Evolutionary conservation across 2,329 filamentous ascomycete genomes (phyloP).

Genomic region (Arthrobotrys megalospora): DNA sequence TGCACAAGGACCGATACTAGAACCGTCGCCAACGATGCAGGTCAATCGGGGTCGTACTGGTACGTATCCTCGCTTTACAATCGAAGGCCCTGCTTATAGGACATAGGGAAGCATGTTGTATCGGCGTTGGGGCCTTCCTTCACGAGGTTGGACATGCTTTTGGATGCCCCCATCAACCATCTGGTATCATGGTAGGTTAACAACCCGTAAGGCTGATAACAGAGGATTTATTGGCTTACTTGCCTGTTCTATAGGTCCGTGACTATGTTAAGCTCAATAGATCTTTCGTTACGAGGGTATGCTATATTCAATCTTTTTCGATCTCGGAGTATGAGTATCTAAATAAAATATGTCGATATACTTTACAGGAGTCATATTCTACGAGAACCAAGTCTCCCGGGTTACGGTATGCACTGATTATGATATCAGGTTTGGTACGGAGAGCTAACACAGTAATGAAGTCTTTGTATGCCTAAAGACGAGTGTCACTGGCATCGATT

Average conservation of each 20-base stretch:
- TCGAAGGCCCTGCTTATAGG: background rate
- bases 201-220: background rate
- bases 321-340: background rate
- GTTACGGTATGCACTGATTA: slow-evolving; percentile 44
- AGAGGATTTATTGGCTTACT: background rate
- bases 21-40: slow-evolving; percentile 85
- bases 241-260: slow-evolving; percentile 36
- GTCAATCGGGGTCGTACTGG: slow-evolving; percentile 91
- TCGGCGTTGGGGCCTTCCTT: slow-evolving; percentile 86
- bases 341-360: background rate
- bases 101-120: slow-evolving; percentile 50
- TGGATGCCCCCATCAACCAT: slow-evolving; percentile 89
- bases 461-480: slow-evolving; percentile 71
- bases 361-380: slow-evolving; percentile 62
- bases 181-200: slow-evolving; percentile 82
- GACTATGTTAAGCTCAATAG: slow-evolving; percentile 62
- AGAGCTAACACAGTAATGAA: slow-evolving; percentile 46
- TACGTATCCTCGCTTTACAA: slow-evolving; percentile 70
- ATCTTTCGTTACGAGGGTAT: slow-evolving; percentile 63
- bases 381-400: slow-evolving; percentile 63
- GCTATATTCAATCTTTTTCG: background rate
- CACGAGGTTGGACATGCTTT: slow-evolving; percentile 93
- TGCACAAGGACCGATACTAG: slow-evolving; percentile 89
- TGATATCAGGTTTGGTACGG: background rate
- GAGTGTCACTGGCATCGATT: slow-evolving; percentile 94